A percentile compares a stretch with the other conserved stretches of the same genome.
phyloP scores from a whole-genome alignment of 2,329 filamentous ascomycete species.

The Lojkania enalia region DNA sequence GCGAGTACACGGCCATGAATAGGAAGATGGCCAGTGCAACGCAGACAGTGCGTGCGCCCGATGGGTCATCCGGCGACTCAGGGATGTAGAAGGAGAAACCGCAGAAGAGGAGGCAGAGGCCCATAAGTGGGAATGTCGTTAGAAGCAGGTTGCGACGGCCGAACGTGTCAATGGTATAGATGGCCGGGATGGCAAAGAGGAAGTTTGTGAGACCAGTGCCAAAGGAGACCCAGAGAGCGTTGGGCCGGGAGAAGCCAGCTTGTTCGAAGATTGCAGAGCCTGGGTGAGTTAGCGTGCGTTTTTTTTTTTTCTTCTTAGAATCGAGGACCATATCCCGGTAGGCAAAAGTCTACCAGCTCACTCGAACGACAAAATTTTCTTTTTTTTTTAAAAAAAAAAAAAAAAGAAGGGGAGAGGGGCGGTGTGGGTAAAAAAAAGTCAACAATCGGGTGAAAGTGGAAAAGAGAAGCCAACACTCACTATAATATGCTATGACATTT shows the following conservation, averaged over 20 bases:
- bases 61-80: conserved; percentile 9
- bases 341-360: no score
- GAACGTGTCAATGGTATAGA: conserved; percentile 52
- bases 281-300: conserved; percentile 17
- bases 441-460: neutral
- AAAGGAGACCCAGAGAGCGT: conserved; percentile 46
- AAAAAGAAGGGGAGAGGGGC: no score
- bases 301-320: conserved; percentile 1
- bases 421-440: no score
- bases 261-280: conserved; percentile 34
- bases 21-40: conserved; percentile 52
- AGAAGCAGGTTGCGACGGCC: conserved; percentile 50
- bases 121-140: conserved; percentile 54
- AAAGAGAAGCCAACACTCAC: neutral
- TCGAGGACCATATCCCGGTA: no score
- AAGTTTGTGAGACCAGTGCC: conserved; percentile 53
- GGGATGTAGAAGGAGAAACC: conserved; percentile 35
- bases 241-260: conserved; percentile 38
- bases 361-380: no score
- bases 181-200: conserved; percentile 50
- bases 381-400: no score
- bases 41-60: conserved; percentile 30
- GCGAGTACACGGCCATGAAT: conserved; percentile 53
- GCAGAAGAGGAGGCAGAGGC: conserved; percentile 40
- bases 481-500: conserved; percentile 34